phyloP scores from a whole-genome alignment of 2,329 filamentous ascomycete genomes.

The Aspergillus tubingensis region DNA sequence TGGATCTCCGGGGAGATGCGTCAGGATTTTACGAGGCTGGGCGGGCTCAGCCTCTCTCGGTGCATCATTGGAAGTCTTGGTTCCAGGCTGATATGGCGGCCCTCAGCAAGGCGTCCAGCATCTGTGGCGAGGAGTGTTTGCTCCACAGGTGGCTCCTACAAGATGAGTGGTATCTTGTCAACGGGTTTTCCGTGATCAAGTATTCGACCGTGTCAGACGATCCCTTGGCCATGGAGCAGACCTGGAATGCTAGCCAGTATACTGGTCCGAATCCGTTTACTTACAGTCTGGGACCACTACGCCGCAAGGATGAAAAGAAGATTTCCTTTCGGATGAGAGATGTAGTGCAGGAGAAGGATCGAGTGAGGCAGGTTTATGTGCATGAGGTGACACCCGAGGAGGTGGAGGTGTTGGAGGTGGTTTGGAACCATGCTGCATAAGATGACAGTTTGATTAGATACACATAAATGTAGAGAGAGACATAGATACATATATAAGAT shows the following conservation, averaged over 20 bases:
- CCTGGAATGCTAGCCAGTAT: constrained; percentile 49
- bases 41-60: constrained; percentile 42
- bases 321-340: constrained; percentile 51
- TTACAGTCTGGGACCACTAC: constrained; percentile 54
- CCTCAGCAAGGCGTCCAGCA: constrained; percentile 13
- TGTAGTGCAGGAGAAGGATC: constrained; percentile 41
- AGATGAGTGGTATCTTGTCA: constrained; percentile 42
- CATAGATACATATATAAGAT: not conserved
- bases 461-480: not conserved
- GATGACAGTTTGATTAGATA: not conserved
- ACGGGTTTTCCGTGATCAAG: constrained; percentile 57
- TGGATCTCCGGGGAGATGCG: constrained; percentile 55
- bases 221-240: constrained; percentile 50
- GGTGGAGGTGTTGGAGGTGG: constrained; percentile 25
- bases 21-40: constrained; percentile 61
- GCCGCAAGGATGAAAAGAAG: constrained; percentile 44
- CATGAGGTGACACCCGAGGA: constrained; percentile 26
- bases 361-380: constrained; percentile 55
- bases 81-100: constrained; percentile 19
- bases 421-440: constrained; percentile 19
- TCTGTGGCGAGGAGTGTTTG: constrained; percentile 19
- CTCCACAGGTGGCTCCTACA: constrained; percentile 18
- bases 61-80: constrained; percentile 24
- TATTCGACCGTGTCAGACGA: constrained; percentile 48
- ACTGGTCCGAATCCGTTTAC: constrained; percentile 46